Conservation (phyloP, 208 protist species). For the Entamoeba invadens region DNA sequence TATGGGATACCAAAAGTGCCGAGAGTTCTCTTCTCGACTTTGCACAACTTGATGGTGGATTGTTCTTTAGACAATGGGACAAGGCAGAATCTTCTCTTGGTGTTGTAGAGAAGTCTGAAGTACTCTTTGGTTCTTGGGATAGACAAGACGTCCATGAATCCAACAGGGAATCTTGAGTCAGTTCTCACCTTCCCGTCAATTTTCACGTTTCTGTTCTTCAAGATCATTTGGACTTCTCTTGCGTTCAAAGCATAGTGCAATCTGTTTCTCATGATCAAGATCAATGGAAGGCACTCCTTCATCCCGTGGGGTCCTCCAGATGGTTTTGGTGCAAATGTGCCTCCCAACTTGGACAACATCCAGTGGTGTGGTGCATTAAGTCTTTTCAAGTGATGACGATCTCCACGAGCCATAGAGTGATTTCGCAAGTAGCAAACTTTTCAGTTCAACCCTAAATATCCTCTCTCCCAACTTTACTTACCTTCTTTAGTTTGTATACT, state of each 20-base stretch:
- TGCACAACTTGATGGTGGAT: conserved; percentile 79
- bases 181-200: conserved; percentile 85
- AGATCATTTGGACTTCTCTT: conserved; percentile 79
- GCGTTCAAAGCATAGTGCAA: conserved; percentile 91
- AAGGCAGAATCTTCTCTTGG: conserved; percentile 88
- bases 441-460: no score
- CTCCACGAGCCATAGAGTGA: not conserved
- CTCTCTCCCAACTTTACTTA: no score
- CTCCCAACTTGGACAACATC: conserved; percentile 97
- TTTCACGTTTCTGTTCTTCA: conserved; percentile 75
- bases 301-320: conserved; percentile 89
- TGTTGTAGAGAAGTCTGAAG: conserved; percentile 95
- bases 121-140: conserved; percentile 88
- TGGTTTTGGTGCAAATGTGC: conserved; percentile 79
- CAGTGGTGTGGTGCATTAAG: conserved; percentile 91
- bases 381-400: conserved; percentile 88
- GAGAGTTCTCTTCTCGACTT: conserved; percentile 65
- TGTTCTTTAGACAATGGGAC: conserved; percentile 78
- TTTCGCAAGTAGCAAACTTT: no score
- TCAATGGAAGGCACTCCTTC: conserved; percentile 68
- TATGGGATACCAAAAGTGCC: conserved; percentile 76
- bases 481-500: no score
- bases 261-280: conserved; percentile 70
- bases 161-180: conserved; percentile 83
- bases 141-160: conserved; percentile 83